These are phyloP conservation scores for Phytophthora capsici DNA, from an alignment of 352 stramenopile species.

Conservation along the genomic window DNA sequence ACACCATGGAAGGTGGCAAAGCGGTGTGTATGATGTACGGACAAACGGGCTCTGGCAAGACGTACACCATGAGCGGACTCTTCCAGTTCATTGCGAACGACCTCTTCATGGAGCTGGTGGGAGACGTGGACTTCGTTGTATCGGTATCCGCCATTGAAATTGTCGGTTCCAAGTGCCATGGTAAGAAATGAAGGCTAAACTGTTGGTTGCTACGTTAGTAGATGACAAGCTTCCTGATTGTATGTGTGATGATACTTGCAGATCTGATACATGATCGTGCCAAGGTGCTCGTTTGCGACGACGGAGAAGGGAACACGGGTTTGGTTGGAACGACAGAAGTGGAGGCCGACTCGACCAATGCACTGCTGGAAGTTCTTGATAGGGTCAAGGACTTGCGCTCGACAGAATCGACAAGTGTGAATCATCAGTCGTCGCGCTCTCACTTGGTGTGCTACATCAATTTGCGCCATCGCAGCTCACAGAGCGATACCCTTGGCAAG, in stretches of 20 bases:
- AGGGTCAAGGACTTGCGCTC: constrained; percentile 72
- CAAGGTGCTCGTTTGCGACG: constrained; percentile 78
- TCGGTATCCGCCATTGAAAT: constrained; percentile 69
- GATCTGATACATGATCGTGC: constrained; percentile 54
- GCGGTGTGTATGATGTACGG: constrained; percentile 87
- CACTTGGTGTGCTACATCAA: constrained; percentile 78
- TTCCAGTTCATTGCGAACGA: constrained; percentile 81
- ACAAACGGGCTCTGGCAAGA: constrained; percentile 77
- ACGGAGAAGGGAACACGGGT: constrained; percentile 65
- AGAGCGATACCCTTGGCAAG: constrained; percentile 20
- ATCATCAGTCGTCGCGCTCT: constrained; percentile 76
- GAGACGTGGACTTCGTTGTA: constrained; percentile 54
- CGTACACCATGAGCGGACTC: constrained; percentile 87
- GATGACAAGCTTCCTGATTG: no score
- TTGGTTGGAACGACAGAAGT: constrained; percentile 68
- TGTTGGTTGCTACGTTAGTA: no score
- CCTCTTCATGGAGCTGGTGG: constrained; percentile 59
- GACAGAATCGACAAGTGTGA: constrained; percentile 83
- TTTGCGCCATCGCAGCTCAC: constrained; percentile 34
- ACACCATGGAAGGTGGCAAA: constrained; percentile 70
- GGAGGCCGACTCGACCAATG: constrained; percentile 60
- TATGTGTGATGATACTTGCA: constrained; percentile 6
- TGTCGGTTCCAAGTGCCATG: constrained; percentile 68
- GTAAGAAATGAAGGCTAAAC: constrained; percentile 19
- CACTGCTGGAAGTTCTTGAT: constrained; percentile 68